Percentiles rank a stretch among this genome's conserved stretches.
Evolutionary conservation across 139 green algal species (phyloP).

Genomic region (Choricystis sp.): DNA sequence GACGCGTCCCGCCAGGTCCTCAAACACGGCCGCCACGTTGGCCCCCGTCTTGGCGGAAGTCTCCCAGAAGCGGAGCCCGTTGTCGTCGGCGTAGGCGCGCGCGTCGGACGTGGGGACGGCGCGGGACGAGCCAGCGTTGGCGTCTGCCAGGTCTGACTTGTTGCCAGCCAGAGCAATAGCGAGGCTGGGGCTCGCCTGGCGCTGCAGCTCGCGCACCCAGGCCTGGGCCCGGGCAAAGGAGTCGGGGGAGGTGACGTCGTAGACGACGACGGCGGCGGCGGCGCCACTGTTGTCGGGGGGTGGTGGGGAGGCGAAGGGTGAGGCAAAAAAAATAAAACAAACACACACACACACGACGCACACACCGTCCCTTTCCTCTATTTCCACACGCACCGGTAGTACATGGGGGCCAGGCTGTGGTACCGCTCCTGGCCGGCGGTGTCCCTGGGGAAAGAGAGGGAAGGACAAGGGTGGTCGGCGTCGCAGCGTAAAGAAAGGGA

Average conservation of each 20-base stretch:
- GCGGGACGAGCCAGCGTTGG: slow-evolving; percentile 27
- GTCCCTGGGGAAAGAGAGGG: slow-evolving; percentile 34
- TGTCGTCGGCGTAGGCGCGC: slow-evolving; percentile 68
- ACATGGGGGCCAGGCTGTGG: slow-evolving; percentile 96
- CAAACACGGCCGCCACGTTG: slow-evolving; percentile 77
- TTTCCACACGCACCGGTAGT: too few species aligned
- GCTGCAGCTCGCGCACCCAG: slow-evolving; percentile 63
- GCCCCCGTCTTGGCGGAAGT: slow-evolving; percentile 73
- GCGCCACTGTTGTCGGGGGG: too few species aligned
- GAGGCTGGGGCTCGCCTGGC: slow-evolving; percentile 75
- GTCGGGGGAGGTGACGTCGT: slow-evolving; percentile 60
- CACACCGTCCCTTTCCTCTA: too few species aligned
- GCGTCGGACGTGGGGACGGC: slow-evolving; percentile 26
- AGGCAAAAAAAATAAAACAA: background rate
- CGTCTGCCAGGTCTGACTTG: slow-evolving; percentile 91
- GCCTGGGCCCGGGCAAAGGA: slow-evolving; percentile 86
- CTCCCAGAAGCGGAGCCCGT: slow-evolving; percentile 73
- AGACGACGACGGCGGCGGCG: slow-evolving; percentile 86
- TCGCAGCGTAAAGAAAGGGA: background rate
- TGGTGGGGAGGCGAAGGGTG: background rate
- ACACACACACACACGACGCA: too few species aligned
- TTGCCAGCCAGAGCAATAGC: slow-evolving; percentile 96
- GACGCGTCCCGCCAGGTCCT: slow-evolving; percentile 35
- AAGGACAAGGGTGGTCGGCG: background rate
- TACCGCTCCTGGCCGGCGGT: slow-evolving; percentile 96